Base-by-base conservation (phyloP, 1,284 basidiomycete species). In the Sanghuangporus baumii region DNA sequence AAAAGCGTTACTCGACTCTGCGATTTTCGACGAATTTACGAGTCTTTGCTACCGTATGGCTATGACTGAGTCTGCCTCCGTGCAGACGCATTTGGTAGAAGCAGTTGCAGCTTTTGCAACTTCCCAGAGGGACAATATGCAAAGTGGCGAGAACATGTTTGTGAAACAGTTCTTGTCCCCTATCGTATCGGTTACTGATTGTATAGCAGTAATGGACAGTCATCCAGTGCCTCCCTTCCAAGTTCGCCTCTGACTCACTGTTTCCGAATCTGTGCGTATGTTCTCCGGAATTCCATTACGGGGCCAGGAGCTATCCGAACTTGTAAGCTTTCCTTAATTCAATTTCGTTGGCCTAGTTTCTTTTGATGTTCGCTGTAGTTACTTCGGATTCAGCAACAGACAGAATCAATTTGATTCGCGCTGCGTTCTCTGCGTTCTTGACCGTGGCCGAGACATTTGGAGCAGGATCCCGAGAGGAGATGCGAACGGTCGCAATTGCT, bases 21-120 rank as follows among this genome's bases (percentile, higher is more conserved):
- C 87, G 0, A 85, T 94, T 40, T 96, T 97, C 69, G 92, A 94
- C 55, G 96, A 99, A 75, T 86, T 99, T 60, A 86, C 90, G 70
- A 90, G 89, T 55, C 76, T 98, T 8, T 93, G 88, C 72, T 94
- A 96, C 72, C 86, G 96, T 1, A 86, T 98, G 73, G 91, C 91
- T 0, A 87, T 98, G 81, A 92, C 91, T 2, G 95, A 97, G 71
- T 78, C 87, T 0, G 85, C 91, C 0, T 74, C 71, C 0, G 83
- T 95, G 23, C 92, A 95, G 70, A 75, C 84, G 0, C 83, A 90
- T 65, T 82, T 98, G 52, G 79, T 95, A 2, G 88, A 91, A 65
- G 84, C 92, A 23, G 76, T 96, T 37, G 79, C 81, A 1, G 78
- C 79, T 12, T 84, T 93, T 67, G 87, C 86, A 4, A 79, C 78